These are phyloP conservation scores for Amorphotheca resinae DNA, from an alignment of 495 filamentous ascomycete genomes.

Conservation along the genomic window DNA sequence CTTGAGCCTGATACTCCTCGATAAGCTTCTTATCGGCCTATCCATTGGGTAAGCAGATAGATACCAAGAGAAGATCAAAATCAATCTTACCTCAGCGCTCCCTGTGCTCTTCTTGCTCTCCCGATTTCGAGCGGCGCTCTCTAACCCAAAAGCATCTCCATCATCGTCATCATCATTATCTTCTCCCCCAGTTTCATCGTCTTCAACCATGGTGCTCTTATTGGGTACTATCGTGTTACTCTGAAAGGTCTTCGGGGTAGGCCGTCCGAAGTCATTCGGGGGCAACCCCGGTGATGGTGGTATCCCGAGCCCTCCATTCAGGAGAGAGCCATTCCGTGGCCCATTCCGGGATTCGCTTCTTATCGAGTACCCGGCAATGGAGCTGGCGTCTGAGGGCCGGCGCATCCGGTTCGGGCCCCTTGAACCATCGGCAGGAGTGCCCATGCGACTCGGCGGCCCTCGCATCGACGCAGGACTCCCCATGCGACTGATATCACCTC, in stretches of 20 bases:
- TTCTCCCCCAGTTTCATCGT: conserved; percentile 58
- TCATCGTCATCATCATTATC: conserved; percentile 53
- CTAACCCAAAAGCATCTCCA: conserved; percentile 48
- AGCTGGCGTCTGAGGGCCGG: conserved; percentile 42
- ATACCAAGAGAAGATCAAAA: background rate
- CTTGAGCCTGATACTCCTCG: conserved; percentile 64
- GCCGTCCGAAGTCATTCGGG: conserved; percentile 40
- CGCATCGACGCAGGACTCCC: conserved; percentile 55
- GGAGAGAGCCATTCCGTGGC: background rate
- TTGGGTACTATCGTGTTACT: conserved; percentile 94
- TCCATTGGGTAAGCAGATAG: conserved; percentile 4
- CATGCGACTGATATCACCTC: conserved; percentile 48
- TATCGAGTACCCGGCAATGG: conserved; percentile 24
- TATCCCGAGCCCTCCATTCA: background rate
- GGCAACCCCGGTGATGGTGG: conserved; percentile 21
- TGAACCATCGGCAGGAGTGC: conserved; percentile 41
- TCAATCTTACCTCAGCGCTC: conserved; percentile 38
- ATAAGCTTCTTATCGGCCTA: conserved; percentile 59
- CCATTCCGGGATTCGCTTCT: conserved; percentile 21
- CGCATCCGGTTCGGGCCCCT: conserved; percentile 24
- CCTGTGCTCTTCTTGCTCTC: conserved; percentile 46
- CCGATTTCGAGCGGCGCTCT: conserved; percentile 33
- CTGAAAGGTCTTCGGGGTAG: conserved; percentile 81
- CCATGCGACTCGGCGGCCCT: conserved; percentile 35
- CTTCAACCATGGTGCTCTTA: conserved; percentile 96